These are phyloP conservation scores for Ustilago tritici DNA, from an alignment of 1,284 basidiomycete genomes.

Conservation along the genomic window DNA sequence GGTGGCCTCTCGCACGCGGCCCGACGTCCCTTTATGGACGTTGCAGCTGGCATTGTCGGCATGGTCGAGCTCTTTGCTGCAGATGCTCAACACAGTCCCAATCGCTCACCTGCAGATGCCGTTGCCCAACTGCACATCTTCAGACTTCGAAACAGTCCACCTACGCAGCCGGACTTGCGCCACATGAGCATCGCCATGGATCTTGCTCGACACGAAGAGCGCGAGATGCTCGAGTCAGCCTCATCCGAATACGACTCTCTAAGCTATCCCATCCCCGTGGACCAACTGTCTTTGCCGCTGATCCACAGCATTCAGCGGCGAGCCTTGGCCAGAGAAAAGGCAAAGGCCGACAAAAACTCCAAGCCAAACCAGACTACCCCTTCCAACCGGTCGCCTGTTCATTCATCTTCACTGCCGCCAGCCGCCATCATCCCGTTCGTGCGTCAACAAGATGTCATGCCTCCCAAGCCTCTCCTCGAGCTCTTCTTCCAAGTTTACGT, in stretches of 20 bases:
- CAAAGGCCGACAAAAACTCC: neutral
- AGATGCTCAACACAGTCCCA: neutral
- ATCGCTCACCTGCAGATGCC: neutral
- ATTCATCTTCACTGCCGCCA: slow-evolving; percentile 7
- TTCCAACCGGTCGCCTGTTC: slow-evolving; percentile 9
- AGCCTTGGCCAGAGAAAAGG: slow-evolving; percentile 5
- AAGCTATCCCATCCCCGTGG: slow-evolving; percentile 43
- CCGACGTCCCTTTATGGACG: slow-evolving; percentile 44
- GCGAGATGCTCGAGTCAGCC: slow-evolving; percentile 22
- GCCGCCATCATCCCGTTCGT: slow-evolving; percentile 24
- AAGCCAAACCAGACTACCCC: neutral
- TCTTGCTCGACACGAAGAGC: slow-evolving; percentile 19
- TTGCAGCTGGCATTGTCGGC: slow-evolving; percentile 37
- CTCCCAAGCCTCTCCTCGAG: slow-evolving; percentile 20
- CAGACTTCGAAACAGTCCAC: slow-evolving; percentile 16
- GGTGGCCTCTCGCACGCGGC: slow-evolving; percentile 29
- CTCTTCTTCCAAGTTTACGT: slow-evolving; percentile 31
- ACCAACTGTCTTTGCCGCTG: slow-evolving; percentile 33
- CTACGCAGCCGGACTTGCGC: slow-evolving; percentile 21
- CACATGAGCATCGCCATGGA: slow-evolving; percentile 37
- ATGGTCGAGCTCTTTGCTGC: slow-evolving; percentile 24
- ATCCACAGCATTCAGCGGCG: slow-evolving; percentile 17
- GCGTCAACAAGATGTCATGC: slow-evolving; percentile 36
- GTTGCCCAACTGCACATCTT: slow-evolving; percentile 34
- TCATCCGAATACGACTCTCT: slow-evolving; percentile 35